phyloP scores from a whole-genome alignment of 164 flowering plant genomes.

The Chimonanthus salicifolius region DNA sequence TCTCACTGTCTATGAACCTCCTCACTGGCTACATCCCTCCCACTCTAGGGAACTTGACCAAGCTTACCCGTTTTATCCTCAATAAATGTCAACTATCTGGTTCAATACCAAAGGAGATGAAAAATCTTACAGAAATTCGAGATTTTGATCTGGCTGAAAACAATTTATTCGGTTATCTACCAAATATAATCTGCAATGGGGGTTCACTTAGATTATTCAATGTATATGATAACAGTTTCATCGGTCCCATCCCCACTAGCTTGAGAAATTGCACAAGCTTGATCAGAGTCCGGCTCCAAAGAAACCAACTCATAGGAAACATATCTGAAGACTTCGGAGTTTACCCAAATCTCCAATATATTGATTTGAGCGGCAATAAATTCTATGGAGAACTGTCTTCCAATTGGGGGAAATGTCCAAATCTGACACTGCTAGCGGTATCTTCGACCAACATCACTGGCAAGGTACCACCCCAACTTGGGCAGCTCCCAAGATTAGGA shows the following conservation, averaged over 20 bases:
- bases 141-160: neutral
- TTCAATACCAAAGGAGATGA: neutral
- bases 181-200: neutral
- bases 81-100: neutral
- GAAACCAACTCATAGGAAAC: constrained; percentile 1
- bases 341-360: neutral
- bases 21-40: constrained; percentile 56
- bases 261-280: constrained; percentile 1
- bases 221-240: neutral
- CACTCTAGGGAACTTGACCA: constrained; percentile 31
- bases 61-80: constrained; percentile 19
- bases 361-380: neutral
- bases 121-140: neutral
- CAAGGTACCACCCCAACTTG: neutral
- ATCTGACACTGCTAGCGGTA: neutral
- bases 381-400: constrained; percentile 1
- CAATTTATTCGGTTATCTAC: neutral
- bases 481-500: neutral
- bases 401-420: neutral
- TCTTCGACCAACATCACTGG: neutral
- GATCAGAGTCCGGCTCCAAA: neutral
- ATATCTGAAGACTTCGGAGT: constrained; percentile 2
- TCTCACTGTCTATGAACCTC: constrained; percentile 49
- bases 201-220: neutral
- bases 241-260: neutral